These are phyloP conservation scores for Colletotrichum limetticola DNA, from an alignment of 2,329 filamentous ascomycete species.

Conservation along the genomic window DNA sequence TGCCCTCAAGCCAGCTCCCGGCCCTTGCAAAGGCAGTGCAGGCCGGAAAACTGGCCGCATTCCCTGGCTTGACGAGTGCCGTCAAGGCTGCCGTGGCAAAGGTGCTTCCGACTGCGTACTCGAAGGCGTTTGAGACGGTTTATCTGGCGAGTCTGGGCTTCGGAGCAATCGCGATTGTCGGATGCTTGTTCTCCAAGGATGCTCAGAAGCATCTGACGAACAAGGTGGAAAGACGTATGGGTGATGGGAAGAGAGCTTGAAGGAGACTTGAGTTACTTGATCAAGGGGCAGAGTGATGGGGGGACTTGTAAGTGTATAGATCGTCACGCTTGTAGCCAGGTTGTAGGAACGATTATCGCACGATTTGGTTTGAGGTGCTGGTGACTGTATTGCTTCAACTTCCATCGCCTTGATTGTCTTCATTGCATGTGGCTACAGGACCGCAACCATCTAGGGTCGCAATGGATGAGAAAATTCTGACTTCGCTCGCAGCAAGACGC, in stretches of 20 bases:
- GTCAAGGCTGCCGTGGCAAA: conserved; percentile 44
- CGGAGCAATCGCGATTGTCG: conserved; percentile 48
- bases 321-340: no score
- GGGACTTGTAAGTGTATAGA: no score
- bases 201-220: conserved; percentile 46
- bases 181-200: conserved; percentile 48
- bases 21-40: conserved; percentile 47
- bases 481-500: no score
- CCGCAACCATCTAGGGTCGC: no score
- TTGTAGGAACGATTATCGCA: no score
- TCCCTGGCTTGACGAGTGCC: conserved; percentile 44
- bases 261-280: no score
- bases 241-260: conserved; percentile 23
- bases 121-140: conserved; percentile 52
- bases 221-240: conserved; percentile 48
- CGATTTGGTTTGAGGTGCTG: no score
- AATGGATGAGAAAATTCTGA: no score
- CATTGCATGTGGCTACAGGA: no score
- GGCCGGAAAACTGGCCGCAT: conserved; percentile 44
- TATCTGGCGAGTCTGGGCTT: conserved; percentile 52
- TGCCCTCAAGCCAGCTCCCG: conserved; percentile 44
- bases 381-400: no score
- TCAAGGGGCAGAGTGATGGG: no score
- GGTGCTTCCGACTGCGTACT: conserved; percentile 48
- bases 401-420: no score